These are phyloP conservation scores for Phytophthora sojae DNA, from an alignment of 352 stramenopile genomes.

Conservation along the genomic window DNA sequence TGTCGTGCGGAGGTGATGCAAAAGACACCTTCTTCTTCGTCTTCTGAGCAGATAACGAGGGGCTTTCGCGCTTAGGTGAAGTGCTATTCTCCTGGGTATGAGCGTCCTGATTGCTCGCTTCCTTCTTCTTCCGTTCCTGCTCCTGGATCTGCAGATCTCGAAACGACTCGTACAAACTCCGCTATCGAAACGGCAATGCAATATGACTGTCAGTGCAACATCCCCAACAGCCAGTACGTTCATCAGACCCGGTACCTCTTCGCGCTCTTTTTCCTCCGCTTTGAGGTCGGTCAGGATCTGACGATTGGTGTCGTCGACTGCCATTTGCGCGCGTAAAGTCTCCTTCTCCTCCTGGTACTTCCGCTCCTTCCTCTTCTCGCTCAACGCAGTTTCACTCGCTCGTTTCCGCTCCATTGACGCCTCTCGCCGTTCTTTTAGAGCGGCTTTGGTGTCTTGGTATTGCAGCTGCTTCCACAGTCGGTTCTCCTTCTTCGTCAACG, in stretches of 20 bases:
- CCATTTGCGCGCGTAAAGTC: slow-evolving; percentile 83
- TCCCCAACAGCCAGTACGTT: neutral
- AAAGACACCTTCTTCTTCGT: slow-evolving; percentile 55
- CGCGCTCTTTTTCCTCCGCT: slow-evolving; percentile 74
- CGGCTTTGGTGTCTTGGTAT: slow-evolving; percentile 46
- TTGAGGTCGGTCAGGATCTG: slow-evolving; percentile 81
- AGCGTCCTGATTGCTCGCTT: slow-evolving; percentile 13
- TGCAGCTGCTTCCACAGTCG: slow-evolving; percentile 58
- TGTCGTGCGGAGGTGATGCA: slow-evolving; percentile 23
- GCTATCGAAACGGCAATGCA: slow-evolving; percentile 22
- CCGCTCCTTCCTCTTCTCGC: slow-evolving; percentile 58
- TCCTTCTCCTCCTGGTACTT: slow-evolving; percentile 77
- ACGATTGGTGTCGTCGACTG: slow-evolving; percentile 76
- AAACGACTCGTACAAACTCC: slow-evolving; percentile 83
- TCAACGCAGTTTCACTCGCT: slow-evolving; percentile 46
- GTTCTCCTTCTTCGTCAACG: slow-evolving; percentile 49
- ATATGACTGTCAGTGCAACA: neutral
- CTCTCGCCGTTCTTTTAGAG: slow-evolving; percentile 49
- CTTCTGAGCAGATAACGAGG: slow-evolving; percentile 8
- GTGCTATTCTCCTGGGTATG: neutral
- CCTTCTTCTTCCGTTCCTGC: slow-evolving; percentile 10
- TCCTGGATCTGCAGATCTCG: slow-evolving; percentile 44
- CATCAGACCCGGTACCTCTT: slow-evolving; percentile 56
- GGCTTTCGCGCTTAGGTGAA: neutral
- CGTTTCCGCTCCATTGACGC: slow-evolving; percentile 73